phyloP scores from a whole-genome alignment of 176 grass and related monocot species.

The Rhipidocladum racemiflorum region DNA sequence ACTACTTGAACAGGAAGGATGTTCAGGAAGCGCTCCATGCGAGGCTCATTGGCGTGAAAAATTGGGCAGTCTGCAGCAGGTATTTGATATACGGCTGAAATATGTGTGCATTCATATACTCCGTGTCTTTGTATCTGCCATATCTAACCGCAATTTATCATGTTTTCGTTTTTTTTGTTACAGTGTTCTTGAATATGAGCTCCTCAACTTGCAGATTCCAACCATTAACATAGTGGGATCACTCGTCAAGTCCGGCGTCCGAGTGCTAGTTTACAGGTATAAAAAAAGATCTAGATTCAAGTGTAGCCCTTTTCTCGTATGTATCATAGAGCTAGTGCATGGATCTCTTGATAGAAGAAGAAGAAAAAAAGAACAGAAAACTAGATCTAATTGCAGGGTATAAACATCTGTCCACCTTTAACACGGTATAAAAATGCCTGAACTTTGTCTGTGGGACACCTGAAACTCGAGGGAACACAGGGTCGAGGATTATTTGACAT shows the following conservation, averaged over 20 bases:
- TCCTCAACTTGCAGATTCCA: conserved; percentile 88
- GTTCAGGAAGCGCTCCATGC: conserved; percentile 77
- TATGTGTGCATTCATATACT: neutral
- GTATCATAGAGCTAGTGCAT: conserved; percentile 15
- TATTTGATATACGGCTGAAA: conserved; percentile 1
- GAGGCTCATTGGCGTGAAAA: conserved; percentile 62
- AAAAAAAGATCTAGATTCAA: neutral
- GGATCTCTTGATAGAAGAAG: neutral
- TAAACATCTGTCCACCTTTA: conserved; percentile 6
- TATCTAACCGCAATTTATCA: neutral
- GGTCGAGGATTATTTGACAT: neutral
- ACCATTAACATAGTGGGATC: conserved; percentile 72
- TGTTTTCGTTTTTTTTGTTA: conserved; percentile 12
- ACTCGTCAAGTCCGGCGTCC: conserved; percentile 65
- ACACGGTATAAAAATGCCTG: conserved; percentile 3
- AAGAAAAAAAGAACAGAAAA: neutral
- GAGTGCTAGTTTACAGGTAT: conserved; percentile 94
- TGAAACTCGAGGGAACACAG: neutral
- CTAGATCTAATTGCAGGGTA: neutral
- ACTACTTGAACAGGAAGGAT: conserved; percentile 86
- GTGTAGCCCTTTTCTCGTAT: neutral
- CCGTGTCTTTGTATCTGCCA: neutral
- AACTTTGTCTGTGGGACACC: neutral
- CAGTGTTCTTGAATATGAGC: conserved; percentile 90
- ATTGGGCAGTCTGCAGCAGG: conserved; percentile 95